phyloP scores from a whole-genome alignment of 257 asterid genomes.

The Schizonepeta tenuifolia region DNA sequence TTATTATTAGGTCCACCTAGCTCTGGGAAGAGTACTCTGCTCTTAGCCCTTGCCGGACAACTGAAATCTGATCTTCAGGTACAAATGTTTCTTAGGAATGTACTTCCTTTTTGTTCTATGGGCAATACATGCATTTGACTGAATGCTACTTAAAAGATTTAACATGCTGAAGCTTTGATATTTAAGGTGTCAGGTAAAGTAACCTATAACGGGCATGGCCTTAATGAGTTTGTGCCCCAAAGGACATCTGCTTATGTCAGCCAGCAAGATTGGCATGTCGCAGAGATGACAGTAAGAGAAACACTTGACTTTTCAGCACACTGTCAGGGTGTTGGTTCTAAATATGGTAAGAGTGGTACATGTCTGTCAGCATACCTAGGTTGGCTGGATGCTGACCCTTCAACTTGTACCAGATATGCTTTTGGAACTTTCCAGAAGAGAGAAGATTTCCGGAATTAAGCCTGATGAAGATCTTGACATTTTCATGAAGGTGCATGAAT shows the following conservation, averaged over 20 bases:
- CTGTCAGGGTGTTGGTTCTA: conserved; percentile 92
- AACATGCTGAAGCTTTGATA: conserved; percentile 41
- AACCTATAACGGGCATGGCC: conserved; percentile 88
- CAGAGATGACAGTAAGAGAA: conserved; percentile 97
- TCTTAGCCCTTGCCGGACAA: conserved; percentile 91
- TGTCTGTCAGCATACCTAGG: conserved; percentile 28
- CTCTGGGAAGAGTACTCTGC: conserved; percentile 94
- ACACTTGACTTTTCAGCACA: conserved; percentile 84
- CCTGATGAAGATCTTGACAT: conserved; percentile 97
- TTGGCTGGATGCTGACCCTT: conserved; percentile 43
- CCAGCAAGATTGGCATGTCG: conserved; percentile 90
- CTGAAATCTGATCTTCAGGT: conserved; percentile 88
- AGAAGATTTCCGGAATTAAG: conserved; percentile 77
- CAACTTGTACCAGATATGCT: conserved; percentile 75
- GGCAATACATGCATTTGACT: not conserved
- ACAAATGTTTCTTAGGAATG: conserved; percentile 27
- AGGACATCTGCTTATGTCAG: conserved; percentile 82
- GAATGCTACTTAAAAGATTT: conserved; percentile 17
- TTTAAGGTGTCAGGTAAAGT: conserved; percentile 85
- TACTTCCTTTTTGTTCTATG: not conserved
- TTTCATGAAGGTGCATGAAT: conserved; percentile 74
- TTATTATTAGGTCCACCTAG: conserved; percentile 94
- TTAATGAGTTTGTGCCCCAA: conserved; percentile 91
- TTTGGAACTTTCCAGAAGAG: conserved; percentile 91
- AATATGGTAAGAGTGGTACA: conserved; percentile 64